Base-by-base conservation (phyloP, 2,329 filamentous ascomycete genomes). In the Sphaerulina vaccinii region DNA sequence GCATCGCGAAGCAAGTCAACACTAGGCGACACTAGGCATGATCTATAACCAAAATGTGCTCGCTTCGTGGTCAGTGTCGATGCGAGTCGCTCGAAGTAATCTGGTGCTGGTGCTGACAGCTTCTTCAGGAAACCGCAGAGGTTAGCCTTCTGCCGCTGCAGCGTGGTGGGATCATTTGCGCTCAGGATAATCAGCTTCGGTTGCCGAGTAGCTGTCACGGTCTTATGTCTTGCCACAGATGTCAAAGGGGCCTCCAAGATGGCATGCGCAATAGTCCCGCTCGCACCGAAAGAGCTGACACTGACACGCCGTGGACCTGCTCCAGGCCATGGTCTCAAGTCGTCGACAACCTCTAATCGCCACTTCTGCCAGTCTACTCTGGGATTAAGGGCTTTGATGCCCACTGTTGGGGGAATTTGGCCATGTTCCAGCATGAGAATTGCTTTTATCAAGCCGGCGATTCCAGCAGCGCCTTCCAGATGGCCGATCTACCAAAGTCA, bases 281-380 rank as follows among this genome's bases (percentile, higher is more conserved):
- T 62, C 15, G 19, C 19, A 2, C 63, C 63, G 21, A 65, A 64
- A 9, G 51, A 58, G 27, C 62, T 63, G 24, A 59, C 33, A 23
- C 50, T 46, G 9, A 43, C 39, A 23, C 53, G 50, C 35, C 41
- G 24, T 7, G 33, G n/a, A 13, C 16, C 15, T 8, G 33, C 19
- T 3, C 9, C 24, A 13, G 69, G 70, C 8, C 68, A 69, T n/a
- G 64, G 66, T 7, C 64, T 49, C 11, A 46, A 33, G 16, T 51
- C 29, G 6, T 27, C 47, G 10, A 50, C 49, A 19, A 62, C 58
- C 7, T 50, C 11, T 10, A 63, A 21, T 8, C 19, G 19, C 22
- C 43, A 18, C 8, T 44, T 41, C 9, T 35, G 21, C 7, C 33
- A 44, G 15, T 15, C 16, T 5, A 45, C 56, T 13, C 54, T 51